Conservation (phyloP, 2,329 filamentous ascomycete species). For the Botryotinia convoluta region DNA sequence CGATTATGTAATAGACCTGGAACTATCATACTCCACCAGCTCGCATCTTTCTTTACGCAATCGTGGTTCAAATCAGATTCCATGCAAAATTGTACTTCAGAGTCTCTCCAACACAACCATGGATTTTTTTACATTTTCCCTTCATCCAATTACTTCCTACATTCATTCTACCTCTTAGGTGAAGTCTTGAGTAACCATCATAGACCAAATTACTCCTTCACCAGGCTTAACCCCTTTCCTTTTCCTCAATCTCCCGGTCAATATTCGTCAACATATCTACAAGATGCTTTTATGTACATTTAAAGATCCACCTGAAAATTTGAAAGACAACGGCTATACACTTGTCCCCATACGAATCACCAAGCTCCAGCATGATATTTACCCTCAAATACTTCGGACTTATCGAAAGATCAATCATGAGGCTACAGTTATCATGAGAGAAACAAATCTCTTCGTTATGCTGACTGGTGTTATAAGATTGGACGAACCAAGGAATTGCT, state of each 20-base stretch:
- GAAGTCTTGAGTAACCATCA: background rate
- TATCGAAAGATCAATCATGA: constrained; percentile 7
- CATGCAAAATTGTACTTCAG: background rate
- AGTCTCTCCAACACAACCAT: background rate
- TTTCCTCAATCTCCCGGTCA: background rate
- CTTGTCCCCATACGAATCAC: background rate
- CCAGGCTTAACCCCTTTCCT: background rate
- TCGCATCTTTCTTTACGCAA: background rate
- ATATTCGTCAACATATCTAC: constrained; percentile 2
- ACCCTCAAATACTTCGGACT: constrained; percentile 3
- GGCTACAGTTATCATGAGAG: background rate
- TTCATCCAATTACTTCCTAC: background rate
- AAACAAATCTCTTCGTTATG: background rate
- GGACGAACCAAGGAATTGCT: background rate
- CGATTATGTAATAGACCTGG: background rate
- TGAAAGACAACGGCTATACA: background rate
- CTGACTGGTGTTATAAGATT: background rate
- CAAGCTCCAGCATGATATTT: background rate
- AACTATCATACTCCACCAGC: background rate
- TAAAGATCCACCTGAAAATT: background rate
- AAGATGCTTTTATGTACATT: background rate
- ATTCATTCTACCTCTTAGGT: background rate
- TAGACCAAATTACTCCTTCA: background rate
- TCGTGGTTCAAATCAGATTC: background rate
- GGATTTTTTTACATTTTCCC: background rate